These are phyloP conservation scores for Botrytis sinoallii DNA, from an alignment of 2,329 filamentous ascomycete species.

Conservation along the genomic window DNA sequence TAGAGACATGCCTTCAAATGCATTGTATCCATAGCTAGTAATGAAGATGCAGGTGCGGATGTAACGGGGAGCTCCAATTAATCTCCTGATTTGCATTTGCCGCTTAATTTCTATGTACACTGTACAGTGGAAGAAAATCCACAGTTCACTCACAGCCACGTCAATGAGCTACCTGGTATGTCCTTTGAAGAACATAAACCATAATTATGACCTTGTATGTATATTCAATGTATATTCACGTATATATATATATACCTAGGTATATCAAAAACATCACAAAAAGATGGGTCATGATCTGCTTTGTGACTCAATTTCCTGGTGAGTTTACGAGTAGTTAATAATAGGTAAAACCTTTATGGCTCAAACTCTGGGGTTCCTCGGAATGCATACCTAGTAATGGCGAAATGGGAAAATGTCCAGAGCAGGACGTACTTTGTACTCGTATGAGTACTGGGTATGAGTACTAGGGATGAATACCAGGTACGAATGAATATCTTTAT, in stretches of 20 bases:
- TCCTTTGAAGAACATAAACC: not conserved
- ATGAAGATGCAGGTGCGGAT: conserved; percentile 8
- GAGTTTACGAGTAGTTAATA: not conserved
- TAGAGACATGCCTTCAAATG: not conserved
- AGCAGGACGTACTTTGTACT: not conserved
- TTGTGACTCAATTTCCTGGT: conserved; percentile 4
- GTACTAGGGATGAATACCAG: too few relatives aligned
- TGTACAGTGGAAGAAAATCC: not conserved
- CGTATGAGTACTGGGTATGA: not conserved
- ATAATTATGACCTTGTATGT: not conserved
- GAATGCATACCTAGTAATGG: not conserved
- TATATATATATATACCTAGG: not conserved
- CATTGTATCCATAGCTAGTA: not conserved
- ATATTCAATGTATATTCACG: not conserved
- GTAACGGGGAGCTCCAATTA: not conserved
- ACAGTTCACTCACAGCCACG: conserved; percentile 2
- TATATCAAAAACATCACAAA: not conserved
- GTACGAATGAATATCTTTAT: not conserved
- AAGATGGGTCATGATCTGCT: conserved; percentile 1
- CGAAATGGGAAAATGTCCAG: not conserved
- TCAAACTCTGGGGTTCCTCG: not conserved
- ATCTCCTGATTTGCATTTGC: conserved; percentile 11
- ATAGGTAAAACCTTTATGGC: not conserved
- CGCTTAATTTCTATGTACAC: not conserved
- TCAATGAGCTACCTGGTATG: not conserved